Percentiles rank a stretch among this genome's conserved stretches.
Conservation (phyloP, 768 basidiomycete species). For the Leccinum obscurum region DNA sequence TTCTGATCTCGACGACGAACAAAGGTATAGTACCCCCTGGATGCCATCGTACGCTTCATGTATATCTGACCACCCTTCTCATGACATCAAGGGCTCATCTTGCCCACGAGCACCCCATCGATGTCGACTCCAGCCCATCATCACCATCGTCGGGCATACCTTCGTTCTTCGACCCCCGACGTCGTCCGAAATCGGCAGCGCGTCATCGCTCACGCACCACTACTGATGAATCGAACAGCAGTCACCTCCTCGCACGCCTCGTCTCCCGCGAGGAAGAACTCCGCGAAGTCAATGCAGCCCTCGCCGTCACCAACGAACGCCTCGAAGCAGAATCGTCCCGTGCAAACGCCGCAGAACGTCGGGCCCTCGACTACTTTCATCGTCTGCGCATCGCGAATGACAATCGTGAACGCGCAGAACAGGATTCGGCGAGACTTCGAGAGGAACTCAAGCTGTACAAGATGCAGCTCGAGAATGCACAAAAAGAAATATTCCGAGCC, state of each 20-base stretch:
- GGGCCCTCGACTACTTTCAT: slow-evolving; percentile 47
- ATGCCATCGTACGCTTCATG: slow-evolving; percentile 2
- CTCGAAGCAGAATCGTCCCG: slow-evolving; percentile 44
- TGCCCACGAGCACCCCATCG: slow-evolving; percentile 30
- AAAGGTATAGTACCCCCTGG: slow-evolving; percentile 20
- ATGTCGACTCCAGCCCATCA: slow-evolving; percentile 32
- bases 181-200: slow-evolving; percentile 28
- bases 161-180: slow-evolving; percentile 18
- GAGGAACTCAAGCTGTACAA: slow-evolving; percentile 50
- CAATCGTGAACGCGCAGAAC: slow-evolving; percentile 39
- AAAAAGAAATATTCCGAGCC: slow-evolving; percentile 44
- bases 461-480: slow-evolving; percentile 44
- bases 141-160: slow-evolving; percentile 26
- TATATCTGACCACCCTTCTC: not conserved
- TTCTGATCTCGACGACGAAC: slow-evolving; percentile 30
- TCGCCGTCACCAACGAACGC: slow-evolving; percentile 30
- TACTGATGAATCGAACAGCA: slow-evolving; percentile 31
- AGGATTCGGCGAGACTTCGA: slow-evolving; percentile 36
- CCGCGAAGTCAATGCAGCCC: slow-evolving; percentile 30
- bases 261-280: slow-evolving; percentile 33
- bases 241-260: slow-evolving; percentile 32
- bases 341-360: slow-evolving; percentile 45
- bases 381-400: slow-evolving; percentile 43
- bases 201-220: slow-evolving; percentile 28
- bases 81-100: slow-evolving; percentile 21